Base-by-base conservation (phyloP, 1,139 yeast species). In the Candida freyschussii region DNA sequence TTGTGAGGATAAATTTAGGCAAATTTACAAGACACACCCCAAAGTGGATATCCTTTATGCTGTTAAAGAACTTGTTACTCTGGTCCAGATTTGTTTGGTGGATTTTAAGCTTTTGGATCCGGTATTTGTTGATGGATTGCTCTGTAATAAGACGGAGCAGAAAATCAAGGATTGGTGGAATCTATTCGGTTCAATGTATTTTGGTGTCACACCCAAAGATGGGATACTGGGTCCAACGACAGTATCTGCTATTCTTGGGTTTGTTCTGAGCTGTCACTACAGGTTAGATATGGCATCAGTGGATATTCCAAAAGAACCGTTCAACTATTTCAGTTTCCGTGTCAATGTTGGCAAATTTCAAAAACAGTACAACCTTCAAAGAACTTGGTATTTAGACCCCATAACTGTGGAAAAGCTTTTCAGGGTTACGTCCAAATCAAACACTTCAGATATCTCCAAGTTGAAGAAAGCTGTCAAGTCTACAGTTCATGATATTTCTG, bases 161-260 rank as follows among this genome's bases (percentile, higher is more conserved):
- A 94, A 94, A 0, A 70, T 86, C 14, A 51, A 59, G 5, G 67
- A 69, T 34, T 91, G 97, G 97, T 89, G 97, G 96, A 69, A 67
- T 27, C 57, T 75, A 28, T 73, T 82, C 44, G 95, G 95, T 0
- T 62, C 72, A 20, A 69, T 73, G 9, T 80, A 78, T 48, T 78
- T 67, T 28, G 59, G 64, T 60, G 38, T 47, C n/a, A 49, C 45
- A 6, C 49, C 65, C 12, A 65, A 61, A 38, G 72, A 72, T 43
- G 78, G 83, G 2, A 57, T 69, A 0, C 55, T 82, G 36, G 78
- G 84, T 0, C 71, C 89, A 0, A 65, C 75, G n/a, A 56, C 63
- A 1, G 53, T 61, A 6, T 39, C 68, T 1, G 78, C 78, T 0
- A 56, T 79, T 3, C 55, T 85, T 6, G 86, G 94, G 34, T 69